These are phyloP conservation scores for Chlamydomonas sp. DNA, from an alignment of 139 green algal species.

Conservation along the genomic window DNA sequence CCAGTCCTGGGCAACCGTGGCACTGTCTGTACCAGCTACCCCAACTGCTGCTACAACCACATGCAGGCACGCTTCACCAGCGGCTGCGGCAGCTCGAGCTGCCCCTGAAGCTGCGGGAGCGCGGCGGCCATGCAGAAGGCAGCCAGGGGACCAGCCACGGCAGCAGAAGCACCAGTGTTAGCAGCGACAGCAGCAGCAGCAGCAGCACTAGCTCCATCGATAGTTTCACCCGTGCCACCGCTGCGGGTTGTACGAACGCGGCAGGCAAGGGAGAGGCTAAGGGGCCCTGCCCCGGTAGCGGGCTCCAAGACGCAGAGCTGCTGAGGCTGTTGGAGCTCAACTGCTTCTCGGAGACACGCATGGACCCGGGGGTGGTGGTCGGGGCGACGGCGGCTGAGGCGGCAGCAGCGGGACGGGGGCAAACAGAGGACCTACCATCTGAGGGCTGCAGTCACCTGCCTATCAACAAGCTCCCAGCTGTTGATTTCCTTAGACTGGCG, in stretches of 20 bases:
- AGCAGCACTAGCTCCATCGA: neutral
- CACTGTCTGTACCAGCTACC: neutral
- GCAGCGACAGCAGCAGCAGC: neutral
- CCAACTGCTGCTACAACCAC: neutral
- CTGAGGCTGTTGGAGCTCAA: slow-evolving; percentile 2
- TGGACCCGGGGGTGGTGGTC: neutral
- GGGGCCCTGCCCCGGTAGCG: neutral
- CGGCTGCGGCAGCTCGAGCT: neutral
- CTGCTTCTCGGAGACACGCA: slow-evolving; percentile 10
- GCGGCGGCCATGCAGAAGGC: too few relatives aligned
- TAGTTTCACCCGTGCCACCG: neutral
- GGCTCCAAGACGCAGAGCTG: too few relatives aligned
- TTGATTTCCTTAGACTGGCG: neutral
- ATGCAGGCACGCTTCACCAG: neutral
- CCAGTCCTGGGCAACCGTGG: neutral
- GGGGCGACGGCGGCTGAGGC: neutral
- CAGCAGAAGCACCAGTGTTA: neutral
- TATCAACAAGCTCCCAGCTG: neutral
- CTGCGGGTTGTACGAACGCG: too few relatives aligned
- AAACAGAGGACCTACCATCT: neutral
- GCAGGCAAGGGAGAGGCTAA: too few relatives aligned
- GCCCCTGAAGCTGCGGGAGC: neutral
- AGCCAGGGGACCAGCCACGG: too few relatives aligned
- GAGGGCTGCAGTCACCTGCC: too few relatives aligned
- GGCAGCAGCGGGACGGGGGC: neutral